phyloP scores from a whole-genome alignment of 345 rosid species.

The Acer campestre region DNA sequence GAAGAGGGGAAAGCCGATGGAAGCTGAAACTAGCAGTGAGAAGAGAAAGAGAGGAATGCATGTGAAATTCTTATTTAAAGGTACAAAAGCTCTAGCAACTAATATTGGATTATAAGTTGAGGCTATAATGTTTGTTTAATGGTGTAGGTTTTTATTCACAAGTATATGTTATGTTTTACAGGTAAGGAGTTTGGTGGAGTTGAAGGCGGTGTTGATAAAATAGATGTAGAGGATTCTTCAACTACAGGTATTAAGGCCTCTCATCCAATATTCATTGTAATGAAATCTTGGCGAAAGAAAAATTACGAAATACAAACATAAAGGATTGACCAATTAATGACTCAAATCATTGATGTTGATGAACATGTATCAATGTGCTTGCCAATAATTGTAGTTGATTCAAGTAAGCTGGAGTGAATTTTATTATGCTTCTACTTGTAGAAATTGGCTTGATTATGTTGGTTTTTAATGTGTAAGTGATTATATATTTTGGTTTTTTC shows the following conservation, averaged over 20 bases:
- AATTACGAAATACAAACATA: background rate
- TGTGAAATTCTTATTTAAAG: background rate
- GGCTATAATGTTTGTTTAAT: background rate
- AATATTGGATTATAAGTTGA: background rate
- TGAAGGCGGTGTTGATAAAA: background rate
- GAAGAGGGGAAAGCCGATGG: background rate
- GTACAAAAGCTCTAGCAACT: background rate
- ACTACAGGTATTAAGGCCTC: background rate
- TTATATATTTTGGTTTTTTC: too few relatives aligned
- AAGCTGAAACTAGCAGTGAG: background rate
- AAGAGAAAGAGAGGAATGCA: constrained; percentile 11
- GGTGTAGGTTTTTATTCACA: background rate
- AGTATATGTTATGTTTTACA: background rate
- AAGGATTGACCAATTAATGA: background rate
- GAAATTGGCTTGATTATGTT: background rate
- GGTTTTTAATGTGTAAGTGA: too few relatives aligned
- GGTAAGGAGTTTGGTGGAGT: background rate
- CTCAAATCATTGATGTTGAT: background rate
- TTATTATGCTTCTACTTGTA: background rate
- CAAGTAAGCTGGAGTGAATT: background rate
- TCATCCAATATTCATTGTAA: background rate
- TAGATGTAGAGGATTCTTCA: background rate
- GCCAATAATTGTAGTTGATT: background rate
- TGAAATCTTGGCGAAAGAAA: background rate
- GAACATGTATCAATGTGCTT: constrained; percentile 8